Evolutionary conservation across 257 asterid genomes (phyloP), one percentile per base, ranked within the genome.

Genomic region (Schizonepeta tenuifolia): DNA sequence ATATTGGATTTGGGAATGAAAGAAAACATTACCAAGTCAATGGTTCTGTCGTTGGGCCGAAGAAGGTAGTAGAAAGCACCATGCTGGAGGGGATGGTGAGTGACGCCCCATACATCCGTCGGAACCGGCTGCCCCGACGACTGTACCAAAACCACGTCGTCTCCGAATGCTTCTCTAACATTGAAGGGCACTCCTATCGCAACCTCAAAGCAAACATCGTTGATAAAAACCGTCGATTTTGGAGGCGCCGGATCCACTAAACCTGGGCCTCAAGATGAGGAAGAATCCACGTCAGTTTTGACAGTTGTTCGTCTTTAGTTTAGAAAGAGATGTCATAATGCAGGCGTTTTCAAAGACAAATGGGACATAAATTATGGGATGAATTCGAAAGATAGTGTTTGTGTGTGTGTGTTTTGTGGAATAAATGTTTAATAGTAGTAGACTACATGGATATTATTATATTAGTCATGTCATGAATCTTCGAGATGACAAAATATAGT

Each of bases 151-250:
- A 89, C 76, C 0, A 88, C 93, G 50, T 88, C 97, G 13, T 89
- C 89, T 0, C 97, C 97, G 50, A 94, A 94, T 17, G 91, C 87
- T 35, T 87, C 97, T 50, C 83, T 81, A 53, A 94, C 95, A 56
- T 89, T 86, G 56, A 94, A 88, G 33, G 85, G 87, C 13, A 82
- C 85, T 11, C 70, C 70, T 11, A 21, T 9, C 36, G 86, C 86
- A 40, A 91, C 93, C 82, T 94, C 97, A 67, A 91, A 84, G 57
- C 93, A 89, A 41, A 91, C 89, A 24, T 91, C 99, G 64, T 91
- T 88, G 72, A 94, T 88, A 76, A 89, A 91, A 71, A 91, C 96
- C 9, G 84, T 89, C 46, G 84, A 83, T 80, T 77, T 89, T 36
- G 77, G 67, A 2, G 86, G 84, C 0, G 71, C 76, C 50, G 69